A percentile compares a stretch with the other conserved stretches of the same genome.
These are phyloP conservation scores for Brassica hybrid DNA, from an alignment of 441 rosid genomes.

Conservation along the genomic window DNA sequence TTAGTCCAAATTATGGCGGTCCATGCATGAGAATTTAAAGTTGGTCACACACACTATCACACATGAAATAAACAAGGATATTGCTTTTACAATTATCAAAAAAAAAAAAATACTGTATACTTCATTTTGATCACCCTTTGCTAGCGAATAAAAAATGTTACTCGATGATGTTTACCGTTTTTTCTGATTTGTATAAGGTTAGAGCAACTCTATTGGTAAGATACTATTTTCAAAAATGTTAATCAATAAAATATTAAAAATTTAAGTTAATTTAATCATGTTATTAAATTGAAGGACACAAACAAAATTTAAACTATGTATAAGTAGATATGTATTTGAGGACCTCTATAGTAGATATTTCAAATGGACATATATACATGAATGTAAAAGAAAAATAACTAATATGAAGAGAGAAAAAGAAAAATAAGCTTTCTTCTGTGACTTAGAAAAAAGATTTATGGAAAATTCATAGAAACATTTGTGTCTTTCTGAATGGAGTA, in stretches of 20 bases:
- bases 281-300: not conserved
- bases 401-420: not conserved
- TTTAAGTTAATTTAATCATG: not conserved
- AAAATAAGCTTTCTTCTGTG: not conserved
- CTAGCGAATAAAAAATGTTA: not conserved
- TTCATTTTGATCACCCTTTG: not conserved
- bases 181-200: not conserved
- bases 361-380: not conserved
- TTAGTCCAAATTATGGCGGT: not conserved
- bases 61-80: conserved; percentile 1
- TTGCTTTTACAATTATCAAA: conserved; percentile 4
- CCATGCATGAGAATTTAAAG: not conserved
- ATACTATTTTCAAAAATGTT: not conserved
- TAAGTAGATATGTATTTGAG: not conserved
- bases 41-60: not conserved
- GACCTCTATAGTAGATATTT: not conserved
- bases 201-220: not conserved
- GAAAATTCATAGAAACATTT: not conserved
- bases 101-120: not conserved
- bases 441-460: not conserved
- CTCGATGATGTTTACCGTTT: not conserved
- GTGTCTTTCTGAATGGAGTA: not conserved
- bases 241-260: not conserved
- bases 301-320: not conserved
- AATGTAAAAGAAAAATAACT: not conserved